A percentile compares a stretch with the other conserved stretches of the same genome.
These are phyloP conservation scores for Trypanosoma lewisi DNA, from an alignment of 208 protist species.

Conservation along the genomic window DNA sequence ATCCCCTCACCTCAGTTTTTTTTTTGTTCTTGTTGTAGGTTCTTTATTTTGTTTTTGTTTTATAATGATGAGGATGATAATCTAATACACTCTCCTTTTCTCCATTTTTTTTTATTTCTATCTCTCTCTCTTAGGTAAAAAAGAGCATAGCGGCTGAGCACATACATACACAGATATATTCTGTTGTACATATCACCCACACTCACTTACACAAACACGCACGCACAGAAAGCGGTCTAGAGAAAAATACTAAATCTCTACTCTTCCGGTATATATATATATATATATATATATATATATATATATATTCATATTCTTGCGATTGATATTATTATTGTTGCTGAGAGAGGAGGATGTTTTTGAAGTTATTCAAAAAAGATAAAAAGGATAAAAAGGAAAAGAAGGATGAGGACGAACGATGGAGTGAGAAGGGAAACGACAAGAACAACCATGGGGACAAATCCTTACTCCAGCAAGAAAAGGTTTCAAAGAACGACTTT, in stretches of 20 bases:
- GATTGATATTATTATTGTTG: neutral
- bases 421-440: conserved; percentile 26
- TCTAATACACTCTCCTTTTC: neutral
- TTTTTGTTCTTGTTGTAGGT: no score
- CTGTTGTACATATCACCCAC: neutral
- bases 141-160: neutral
- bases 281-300: conserved; percentile 6
- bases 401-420: conserved; percentile 42
- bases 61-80: neutral
- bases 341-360: conserved; percentile 52
- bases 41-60: neutral
- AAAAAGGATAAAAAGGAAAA: conserved; percentile 88
- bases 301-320: conserved; percentile 5
- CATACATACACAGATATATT: neutral
- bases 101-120: conserved; percentile 5
- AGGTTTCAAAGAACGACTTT: conserved; percentile 93
- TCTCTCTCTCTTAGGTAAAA: neutral
- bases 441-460: conserved; percentile 29
- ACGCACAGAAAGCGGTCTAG: neutral
- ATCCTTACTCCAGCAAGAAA: conserved; percentile 42
- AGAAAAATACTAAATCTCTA: neutral
- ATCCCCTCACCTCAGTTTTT: no score
- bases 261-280: conserved; percentile 7
- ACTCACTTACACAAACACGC: neutral
- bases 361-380: conserved; percentile 82